Base-by-base conservation (phyloP, 2,329 filamentous ascomycete genomes). In the Xylariaceae sp. region DNA sequence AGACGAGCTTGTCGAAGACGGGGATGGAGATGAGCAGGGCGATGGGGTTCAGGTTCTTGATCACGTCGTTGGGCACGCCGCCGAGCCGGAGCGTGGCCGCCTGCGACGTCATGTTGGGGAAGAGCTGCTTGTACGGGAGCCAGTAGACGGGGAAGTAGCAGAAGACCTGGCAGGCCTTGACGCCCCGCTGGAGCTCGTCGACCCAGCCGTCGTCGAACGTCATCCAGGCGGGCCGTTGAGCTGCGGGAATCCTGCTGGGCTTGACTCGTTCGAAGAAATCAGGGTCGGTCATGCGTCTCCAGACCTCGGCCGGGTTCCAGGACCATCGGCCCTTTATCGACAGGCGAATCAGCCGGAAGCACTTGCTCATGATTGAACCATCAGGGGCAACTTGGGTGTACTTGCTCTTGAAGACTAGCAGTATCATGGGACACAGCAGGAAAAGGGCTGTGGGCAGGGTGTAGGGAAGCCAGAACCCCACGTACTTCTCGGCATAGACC, bases 171-270 rank as follows among this genome's bases (percentile, higher is more conserved):
- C 81, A 87, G 12, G 80, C 82, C 70, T 82, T 54, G 5, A 70
- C 54, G 2, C 64, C 52, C 65, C 78, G 77, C 61, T 80, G 81
- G 31, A 87, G 62, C 51, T 87, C 82, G 3, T 83, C 79, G 31
- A 87, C 63, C 45, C 86, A 87, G 45, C 71, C 67, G 47, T 85
- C 78, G 34, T 82, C 72, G 78, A 81, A 86, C 1, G 67, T 62
- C 17, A 75, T 88, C 82, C 82, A 89, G 0, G 35, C 25, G 0
- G 83, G 83, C 35, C 77, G 77, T 42, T 67, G 54, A 2, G 56
- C 57, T 23, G 68, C 61, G 8, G 70, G 61, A 5, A 85, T 65
- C 22, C 66, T 63, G 52, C 76, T 82, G 3, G 83, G 83, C 61
- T 83, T 84, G 39, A 77, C 75, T 4, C 64, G 52, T 17, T 85